A percentile compares a stretch with the other conserved stretches of the same genome.
phyloP scores from a whole-genome alignment of 2,329 filamentous ascomycete species.

The Colletotrichum sublineola region DNA sequence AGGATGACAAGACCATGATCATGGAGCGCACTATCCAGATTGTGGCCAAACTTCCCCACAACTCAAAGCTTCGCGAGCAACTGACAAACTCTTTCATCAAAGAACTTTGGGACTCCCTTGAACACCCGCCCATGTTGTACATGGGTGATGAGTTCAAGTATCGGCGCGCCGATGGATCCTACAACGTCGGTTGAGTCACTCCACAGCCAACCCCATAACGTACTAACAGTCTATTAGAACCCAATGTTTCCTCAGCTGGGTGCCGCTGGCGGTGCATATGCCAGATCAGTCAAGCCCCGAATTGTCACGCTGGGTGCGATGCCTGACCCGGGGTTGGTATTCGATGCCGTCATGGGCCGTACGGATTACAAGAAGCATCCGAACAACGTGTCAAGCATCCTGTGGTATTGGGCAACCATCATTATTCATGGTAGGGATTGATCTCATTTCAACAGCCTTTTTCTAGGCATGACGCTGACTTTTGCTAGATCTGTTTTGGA shows the following conservation, averaged over 20 bases:
- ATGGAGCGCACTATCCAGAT: conserved; percentile 82
- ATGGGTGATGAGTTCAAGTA: conserved; percentile 74
- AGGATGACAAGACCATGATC: conserved; percentile 82
- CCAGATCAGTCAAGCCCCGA: conserved; percentile 72
- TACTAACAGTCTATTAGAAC: conserved; percentile 60
- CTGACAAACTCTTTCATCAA: conserved; percentile 78
- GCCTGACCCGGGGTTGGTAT: conserved; percentile 75
- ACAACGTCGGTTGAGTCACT: conserved; percentile 63
- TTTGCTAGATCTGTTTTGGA: conserved; percentile 75
- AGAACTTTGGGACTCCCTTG: conserved; percentile 78
- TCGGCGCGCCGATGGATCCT: conserved; percentile 77
- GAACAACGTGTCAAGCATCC: conserved; percentile 78
- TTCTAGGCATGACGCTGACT: neutral
- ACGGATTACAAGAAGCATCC: conserved; percentile 69
- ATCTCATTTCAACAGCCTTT: neutral
- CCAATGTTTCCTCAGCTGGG: conserved; percentile 74
- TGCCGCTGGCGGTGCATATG: conserved; percentile 76
- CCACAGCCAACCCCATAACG: no score
- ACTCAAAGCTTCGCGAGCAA: conserved; percentile 71
- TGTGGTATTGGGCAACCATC: conserved; percentile 67
- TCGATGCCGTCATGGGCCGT: conserved; percentile 71
- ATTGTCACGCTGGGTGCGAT: conserved; percentile 72
- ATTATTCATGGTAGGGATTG: conserved; percentile 73
- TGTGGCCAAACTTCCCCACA: conserved; percentile 72
- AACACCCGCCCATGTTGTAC: conserved; percentile 79